Conservation (phyloP, 2,329 filamentous ascomycete species). For the Massarina eburnea region DNA sequence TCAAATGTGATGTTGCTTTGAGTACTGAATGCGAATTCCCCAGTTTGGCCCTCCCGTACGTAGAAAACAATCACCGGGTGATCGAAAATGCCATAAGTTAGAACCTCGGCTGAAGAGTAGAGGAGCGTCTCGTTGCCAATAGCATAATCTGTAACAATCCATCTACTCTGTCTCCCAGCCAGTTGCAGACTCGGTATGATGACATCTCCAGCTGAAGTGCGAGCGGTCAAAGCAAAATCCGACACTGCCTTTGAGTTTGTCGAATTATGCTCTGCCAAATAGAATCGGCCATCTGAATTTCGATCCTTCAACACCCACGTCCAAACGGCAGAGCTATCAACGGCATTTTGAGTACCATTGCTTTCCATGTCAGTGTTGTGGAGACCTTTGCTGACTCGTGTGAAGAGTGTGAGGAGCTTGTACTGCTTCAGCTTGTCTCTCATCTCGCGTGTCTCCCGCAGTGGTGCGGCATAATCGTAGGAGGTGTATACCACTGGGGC, state of each 20-base stretch:
- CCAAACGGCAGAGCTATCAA: slow-evolving; percentile 45
- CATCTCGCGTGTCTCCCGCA: slow-evolving; percentile 58
- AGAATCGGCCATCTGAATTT: slow-evolving; percentile 54
- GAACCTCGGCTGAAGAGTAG: slow-evolving; percentile 55
- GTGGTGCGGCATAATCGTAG: slow-evolving; percentile 52
- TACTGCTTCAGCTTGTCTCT: slow-evolving; percentile 57
- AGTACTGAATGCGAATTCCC: slow-evolving; percentile 54
- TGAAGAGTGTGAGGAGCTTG: slow-evolving; percentile 58
- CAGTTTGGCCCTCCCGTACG: slow-evolving; percentile 51
- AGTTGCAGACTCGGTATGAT: slow-evolving; percentile 52
- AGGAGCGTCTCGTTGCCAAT: slow-evolving; percentile 52
- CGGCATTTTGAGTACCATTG: slow-evolving; percentile 55
- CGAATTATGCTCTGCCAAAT: slow-evolving; percentile 51
- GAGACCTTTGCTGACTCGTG: slow-evolving; percentile 54
- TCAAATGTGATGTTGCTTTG: slow-evolving; percentile 44
- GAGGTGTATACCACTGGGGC: slow-evolving; percentile 48
- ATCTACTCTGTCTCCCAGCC: slow-evolving; percentile 56
- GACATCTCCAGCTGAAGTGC: slow-evolving; percentile 50
- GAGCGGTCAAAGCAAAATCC: slow-evolving; percentile 51
- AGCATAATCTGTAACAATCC: slow-evolving; percentile 56
- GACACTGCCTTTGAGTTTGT: slow-evolving; percentile 50
- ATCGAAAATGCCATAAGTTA: slow-evolving; percentile 54
- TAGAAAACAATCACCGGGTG: slow-evolving; percentile 53
- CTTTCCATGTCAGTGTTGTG: slow-evolving; percentile 57
- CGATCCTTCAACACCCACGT: slow-evolving; percentile 58